A percentile compares a stretch with the other conserved stretches of the same genome.
These are phyloP conservation scores for Ensete glaucum DNA, from an alignment of 176 grass and related monocot species.

Conservation along the genomic window DNA sequence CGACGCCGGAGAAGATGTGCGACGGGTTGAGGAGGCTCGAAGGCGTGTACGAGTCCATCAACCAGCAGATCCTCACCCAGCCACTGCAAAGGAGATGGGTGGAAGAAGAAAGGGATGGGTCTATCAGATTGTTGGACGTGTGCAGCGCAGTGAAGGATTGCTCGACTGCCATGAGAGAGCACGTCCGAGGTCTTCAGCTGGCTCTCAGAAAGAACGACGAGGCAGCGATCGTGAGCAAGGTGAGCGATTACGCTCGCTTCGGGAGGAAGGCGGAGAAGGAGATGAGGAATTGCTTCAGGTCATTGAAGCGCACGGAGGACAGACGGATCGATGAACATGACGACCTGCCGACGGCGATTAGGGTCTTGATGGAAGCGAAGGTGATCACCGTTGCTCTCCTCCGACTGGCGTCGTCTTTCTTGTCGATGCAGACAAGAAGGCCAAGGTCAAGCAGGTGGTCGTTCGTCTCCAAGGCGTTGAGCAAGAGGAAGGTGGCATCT, in stretches of 20 bases:
- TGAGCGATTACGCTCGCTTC: slow-evolving; percentile 8
- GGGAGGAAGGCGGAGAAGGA: slow-evolving; percentile 20
- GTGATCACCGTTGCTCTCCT: slow-evolving; percentile 12
- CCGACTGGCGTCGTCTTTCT: neutral
- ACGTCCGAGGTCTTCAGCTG: slow-evolving; percentile 7
- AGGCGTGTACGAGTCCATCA: slow-evolving; percentile 10
- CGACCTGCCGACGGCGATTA: neutral
- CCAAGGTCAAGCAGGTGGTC: slow-evolving; percentile 17
- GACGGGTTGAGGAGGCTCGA: slow-evolving; percentile 7
- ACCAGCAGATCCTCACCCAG: neutral
- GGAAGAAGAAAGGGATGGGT: slow-evolving; percentile 22
- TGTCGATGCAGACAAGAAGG: neutral
- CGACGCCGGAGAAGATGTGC: neutral
- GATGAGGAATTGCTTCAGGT: neutral
- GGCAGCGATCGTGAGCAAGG: neutral
- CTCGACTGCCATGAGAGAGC: slow-evolving; percentile 11
- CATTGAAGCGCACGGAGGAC: neutral
- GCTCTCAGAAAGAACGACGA: slow-evolving; percentile 10
- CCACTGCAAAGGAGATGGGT: slow-evolving; percentile 9
- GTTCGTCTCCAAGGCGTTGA: slow-evolving; percentile 11
- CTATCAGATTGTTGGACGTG: slow-evolving; percentile 18
- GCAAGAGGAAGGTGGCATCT: slow-evolving; percentile 6
- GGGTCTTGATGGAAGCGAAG: slow-evolving; percentile 17
- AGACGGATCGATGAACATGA: neutral
- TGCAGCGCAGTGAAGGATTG: slow-evolving; percentile 5